Conservation (phyloP, 352 stramenopile genomes). For the Globisporangium alternatum region DNA sequence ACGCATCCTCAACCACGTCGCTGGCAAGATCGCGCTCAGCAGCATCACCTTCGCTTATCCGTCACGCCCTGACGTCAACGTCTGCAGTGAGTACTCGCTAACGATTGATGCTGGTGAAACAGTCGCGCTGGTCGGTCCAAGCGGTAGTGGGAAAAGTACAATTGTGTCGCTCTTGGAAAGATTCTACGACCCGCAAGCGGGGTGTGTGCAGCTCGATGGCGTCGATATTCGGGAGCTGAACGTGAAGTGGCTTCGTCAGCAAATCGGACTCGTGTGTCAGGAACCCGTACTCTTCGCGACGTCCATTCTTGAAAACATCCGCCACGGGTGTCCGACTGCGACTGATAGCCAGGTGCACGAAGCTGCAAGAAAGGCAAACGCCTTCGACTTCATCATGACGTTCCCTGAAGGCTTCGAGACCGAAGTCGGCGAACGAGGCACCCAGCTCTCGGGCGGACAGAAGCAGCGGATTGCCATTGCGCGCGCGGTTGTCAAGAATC, state of each 20-base stretch:
- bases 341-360: slow-evolving; percentile 50
- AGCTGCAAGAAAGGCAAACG: slow-evolving; percentile 62
- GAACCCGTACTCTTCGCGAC: slow-evolving; percentile 32
- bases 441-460: slow-evolving; percentile 59
- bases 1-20: slow-evolving; percentile 23
- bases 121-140: slow-evolving; percentile 22
- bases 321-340: slow-evolving; percentile 57
- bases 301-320: slow-evolving; percentile 77
- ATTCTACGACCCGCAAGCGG: slow-evolving; percentile 34
- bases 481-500: slow-evolving; percentile 70
- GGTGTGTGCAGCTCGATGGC: slow-evolving; percentile 38
- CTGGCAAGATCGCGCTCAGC: slow-evolving; percentile 64
- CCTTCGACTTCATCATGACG: slow-evolving; percentile 88
- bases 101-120: slow-evolving; percentile 63
- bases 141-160: slow-evolving; percentile 13
- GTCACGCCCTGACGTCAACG: slow-evolving; percentile 49
- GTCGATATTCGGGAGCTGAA: slow-evolving; percentile 61
- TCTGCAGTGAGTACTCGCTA: slow-evolving; percentile 59
- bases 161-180: slow-evolving; percentile 11
- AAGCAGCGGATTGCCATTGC: slow-evolving; percentile 19
- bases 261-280: slow-evolving; percentile 91
- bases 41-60: slow-evolving; percentile 80
- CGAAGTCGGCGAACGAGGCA: slow-evolving; percentile 81
- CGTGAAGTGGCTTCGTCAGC: slow-evolving; percentile 72
- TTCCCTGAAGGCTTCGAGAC: slow-evolving; percentile 91